Evolutionary conservation across 306 rosid species (phyloP).

Genomic region (Acacia melanoxylon): DNA sequence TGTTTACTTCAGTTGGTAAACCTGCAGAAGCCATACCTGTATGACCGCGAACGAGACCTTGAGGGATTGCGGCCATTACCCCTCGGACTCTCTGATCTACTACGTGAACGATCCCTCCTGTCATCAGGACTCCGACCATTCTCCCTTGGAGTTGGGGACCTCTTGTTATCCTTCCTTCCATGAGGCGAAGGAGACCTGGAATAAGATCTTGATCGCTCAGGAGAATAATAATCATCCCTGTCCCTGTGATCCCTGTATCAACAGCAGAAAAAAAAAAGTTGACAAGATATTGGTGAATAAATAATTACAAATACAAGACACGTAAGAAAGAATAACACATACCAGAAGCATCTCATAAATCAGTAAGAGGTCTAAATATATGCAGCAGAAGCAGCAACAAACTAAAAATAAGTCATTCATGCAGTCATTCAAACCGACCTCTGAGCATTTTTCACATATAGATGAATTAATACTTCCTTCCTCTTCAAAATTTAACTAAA

Average conservation of each 20-base stretch:
- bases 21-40: conserved; percentile 52
- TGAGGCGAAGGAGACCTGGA: conserved; percentile 68
- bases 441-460: conserved; percentile 21
- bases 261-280: neutral
- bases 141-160: conserved; percentile 58
- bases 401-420: conserved; percentile 30
- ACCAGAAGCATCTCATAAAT: conserved; percentile 34
- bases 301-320: conserved; percentile 12
- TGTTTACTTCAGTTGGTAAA: conserved; percentile 15
- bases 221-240: conserved; percentile 60
- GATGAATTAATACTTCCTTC: conserved; percentile 47
- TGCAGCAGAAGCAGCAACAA: conserved; percentile 27
- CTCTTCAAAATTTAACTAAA: conserved; percentile 66
- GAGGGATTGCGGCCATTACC: conserved; percentile 51
- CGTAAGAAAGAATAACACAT: conserved; percentile 10
- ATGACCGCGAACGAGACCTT: conserved; percentile 65
- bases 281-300: conserved; percentile 14
- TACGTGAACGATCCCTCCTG: conserved; percentile 47
- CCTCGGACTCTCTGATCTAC: conserved; percentile 63
- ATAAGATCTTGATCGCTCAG: conserved; percentile 70
- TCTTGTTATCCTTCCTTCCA: conserved; percentile 48
- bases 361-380: conserved; percentile 20
- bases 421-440: conserved; percentile 28
- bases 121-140: conserved; percentile 54
- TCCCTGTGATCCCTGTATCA: conserved; percentile 60